Evolutionary conservation across 371 early-diverging fungal species (phyloP).

Genomic region (Capillidium rhysosporum): DNA sequence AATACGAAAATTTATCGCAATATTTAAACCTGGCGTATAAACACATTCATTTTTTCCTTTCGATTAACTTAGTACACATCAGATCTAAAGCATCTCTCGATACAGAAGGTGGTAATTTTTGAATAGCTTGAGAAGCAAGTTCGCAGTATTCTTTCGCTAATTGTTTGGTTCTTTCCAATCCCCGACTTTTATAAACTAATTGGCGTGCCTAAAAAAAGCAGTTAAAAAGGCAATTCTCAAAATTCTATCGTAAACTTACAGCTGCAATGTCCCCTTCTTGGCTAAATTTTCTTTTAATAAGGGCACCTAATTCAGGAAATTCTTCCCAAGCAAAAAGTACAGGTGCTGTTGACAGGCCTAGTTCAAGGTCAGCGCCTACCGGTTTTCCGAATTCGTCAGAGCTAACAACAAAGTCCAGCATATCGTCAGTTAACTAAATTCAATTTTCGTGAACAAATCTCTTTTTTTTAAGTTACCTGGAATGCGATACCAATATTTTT

Average conservation of each 20-base stretch:
- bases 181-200: constrained; percentile 44
- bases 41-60: constrained; percentile 13
- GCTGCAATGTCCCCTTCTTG: constrained; percentile 35
- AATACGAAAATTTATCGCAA: background rate
- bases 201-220: constrained; percentile 26
- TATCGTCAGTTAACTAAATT: constrained; percentile 66
- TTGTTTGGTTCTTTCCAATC: constrained; percentile 34
- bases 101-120: constrained; percentile 36
- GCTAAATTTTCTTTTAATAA: constrained; percentile 71
- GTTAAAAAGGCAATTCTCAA: constrained; percentile 1
- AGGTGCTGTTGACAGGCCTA: constrained; percentile 84
- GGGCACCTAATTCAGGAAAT: constrained; percentile 58
- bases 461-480: constrained; percentile 31
- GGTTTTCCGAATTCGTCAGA: constrained; percentile 80
- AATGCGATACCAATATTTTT: constrained; percentile 81
- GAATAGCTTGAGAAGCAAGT: constrained; percentile 30
- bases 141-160: constrained; percentile 34
- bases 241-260: constrained; percentile 18
- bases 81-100: constrained; percentile 46
- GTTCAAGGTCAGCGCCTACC: constrained; percentile 62
- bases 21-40: too few relatives aligned
- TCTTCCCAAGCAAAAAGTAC: constrained; percentile 82
- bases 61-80: constrained; percentile 28
- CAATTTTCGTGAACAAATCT: background rate
- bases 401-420: constrained; percentile 71